Evolutionary conservation across 139 green algal genomes (phyloP).

Genomic region (Raphidocelis subcapitata): DNA sequence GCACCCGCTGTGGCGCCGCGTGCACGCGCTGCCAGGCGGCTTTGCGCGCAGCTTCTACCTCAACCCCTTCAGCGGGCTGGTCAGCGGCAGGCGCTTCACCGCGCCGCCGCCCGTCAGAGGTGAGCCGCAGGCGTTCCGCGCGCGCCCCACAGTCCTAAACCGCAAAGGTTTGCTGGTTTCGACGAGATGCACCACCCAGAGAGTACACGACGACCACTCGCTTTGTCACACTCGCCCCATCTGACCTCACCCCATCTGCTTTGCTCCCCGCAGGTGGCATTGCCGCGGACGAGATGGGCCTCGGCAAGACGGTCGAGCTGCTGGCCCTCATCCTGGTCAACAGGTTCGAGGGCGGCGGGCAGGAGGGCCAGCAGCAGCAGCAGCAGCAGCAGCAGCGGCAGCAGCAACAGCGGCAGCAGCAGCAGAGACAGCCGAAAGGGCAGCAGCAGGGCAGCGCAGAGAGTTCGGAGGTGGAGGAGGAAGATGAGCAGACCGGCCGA

Average conservation of each 20-base stretch:
- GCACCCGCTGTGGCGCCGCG: constrained; percentile 66
- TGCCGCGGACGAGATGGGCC: constrained; percentile 65
- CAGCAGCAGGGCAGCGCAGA: constrained; percentile 1
- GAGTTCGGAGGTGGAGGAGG: too few species aligned
- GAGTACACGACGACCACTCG: too few species aligned
- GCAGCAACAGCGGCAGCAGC: constrained; percentile 1
- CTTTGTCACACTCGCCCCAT: too few species aligned
- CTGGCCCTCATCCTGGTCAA: constrained; percentile 78
- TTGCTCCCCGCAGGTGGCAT: too few species aligned
- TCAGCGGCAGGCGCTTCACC: constrained; percentile 24
- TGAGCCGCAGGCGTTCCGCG: not conserved
- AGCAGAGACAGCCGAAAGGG: constrained; percentile 3
- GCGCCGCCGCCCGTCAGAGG: constrained; percentile 7
- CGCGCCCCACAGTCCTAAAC: too few species aligned
- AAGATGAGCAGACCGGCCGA: too few species aligned
- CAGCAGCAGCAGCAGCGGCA: not conserved
- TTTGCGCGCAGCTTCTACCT: constrained; percentile 37
- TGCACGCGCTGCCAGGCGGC: constrained; percentile 18
- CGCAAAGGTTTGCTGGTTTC: too few species aligned
- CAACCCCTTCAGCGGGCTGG: constrained; percentile 46
- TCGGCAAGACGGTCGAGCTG: constrained; percentile 96
- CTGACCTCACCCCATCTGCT: too few species aligned
- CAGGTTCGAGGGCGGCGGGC: constrained; percentile 4
- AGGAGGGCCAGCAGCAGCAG: not conserved
- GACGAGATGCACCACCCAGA: too few species aligned